Base-by-base conservation (phyloP, 495 filamentous ascomycete species). In the Penicillium canariense region DNA sequence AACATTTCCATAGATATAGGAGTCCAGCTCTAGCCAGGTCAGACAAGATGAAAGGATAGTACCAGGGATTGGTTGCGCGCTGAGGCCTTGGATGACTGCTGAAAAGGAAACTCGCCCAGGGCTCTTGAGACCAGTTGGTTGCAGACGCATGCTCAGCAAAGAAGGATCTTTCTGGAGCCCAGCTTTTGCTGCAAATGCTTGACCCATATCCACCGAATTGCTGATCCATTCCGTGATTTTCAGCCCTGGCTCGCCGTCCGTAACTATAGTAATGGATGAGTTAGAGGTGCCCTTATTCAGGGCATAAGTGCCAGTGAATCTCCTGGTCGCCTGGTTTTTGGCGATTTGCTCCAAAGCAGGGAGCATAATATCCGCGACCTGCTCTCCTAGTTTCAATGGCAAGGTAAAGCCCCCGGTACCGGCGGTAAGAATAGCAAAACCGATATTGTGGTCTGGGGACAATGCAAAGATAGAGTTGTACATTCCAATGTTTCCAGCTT, bases 381-480 rank as follows among this genome's bases (percentile, higher is more conserved):
- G 62, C 0, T 70, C 69, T 1, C 68, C 52, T 10, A 74, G 20
- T n/a, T 5, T 47, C 3, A 43, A 2, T 14, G 38, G 38, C 42
- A 30, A 34, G 59, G 56, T 15, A 66, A 57, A 6, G 60, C 44
- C 36, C 52, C 35, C 3, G 18, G 43, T 52, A 6, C 80, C 77
- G 5, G 70, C 77, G 6, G 66, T 64, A 4, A 82, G 59, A 10
- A 84, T 58, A 0, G 72, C 72, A 26, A 80, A 79, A 36, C 80
- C 78, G n/a, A 78, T 59, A 50, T 70, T 74, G 55, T 80, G 78
- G 58, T 82, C 81, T 0, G 79, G 78, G 27, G 75, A 62, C 0
- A 83, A 63, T 0, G 63, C 73, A 15, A 82, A 20, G 3, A 74
- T 48, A 44, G 69, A 64, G 42, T 75, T 72, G 59, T 82, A 84